phyloP scores from a whole-genome alignment of 2,329 filamentous ascomycete genomes.

The Pseudogymnoascus sp. region DNA sequence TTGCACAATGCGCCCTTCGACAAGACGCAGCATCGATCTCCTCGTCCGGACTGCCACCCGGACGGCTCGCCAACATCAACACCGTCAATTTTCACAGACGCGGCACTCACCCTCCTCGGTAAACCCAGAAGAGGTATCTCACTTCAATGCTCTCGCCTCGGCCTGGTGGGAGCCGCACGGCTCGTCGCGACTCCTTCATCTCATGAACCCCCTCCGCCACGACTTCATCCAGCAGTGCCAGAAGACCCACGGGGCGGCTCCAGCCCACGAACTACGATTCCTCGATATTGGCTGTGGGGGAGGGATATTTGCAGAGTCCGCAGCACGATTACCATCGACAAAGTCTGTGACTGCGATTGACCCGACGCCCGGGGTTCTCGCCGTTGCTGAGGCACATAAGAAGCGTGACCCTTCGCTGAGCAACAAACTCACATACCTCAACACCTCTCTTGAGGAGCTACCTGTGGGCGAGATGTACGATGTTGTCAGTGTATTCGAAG shows the following conservation, averaged over 20 bases:
- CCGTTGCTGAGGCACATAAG: constrained; percentile 69
- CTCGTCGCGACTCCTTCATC: constrained; percentile 82
- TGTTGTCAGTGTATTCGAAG: constrained; percentile 83
- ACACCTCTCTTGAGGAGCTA: constrained; percentile 69
- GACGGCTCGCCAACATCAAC: constrained; percentile 3
- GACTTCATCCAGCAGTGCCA: constrained; percentile 73
- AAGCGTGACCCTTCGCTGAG: constrained; percentile 62
- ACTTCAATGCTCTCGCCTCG: constrained; percentile 89
- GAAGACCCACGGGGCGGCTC: constrained; percentile 2
- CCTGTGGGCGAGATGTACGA: constrained; percentile 53
- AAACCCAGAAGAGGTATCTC: constrained; percentile 80
- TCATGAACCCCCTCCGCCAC: constrained; percentile 96
- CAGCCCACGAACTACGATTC: constrained; percentile 53
- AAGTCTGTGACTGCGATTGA: constrained; percentile 67
- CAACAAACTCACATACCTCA: constrained; percentile 62
- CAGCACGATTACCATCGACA: constrained; percentile 60
- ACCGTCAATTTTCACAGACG: not conserved
- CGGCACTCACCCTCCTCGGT: constrained; percentile 54
- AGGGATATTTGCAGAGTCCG: constrained; percentile 89
- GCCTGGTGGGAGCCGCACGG: constrained; percentile 97
- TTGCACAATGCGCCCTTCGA: constrained; percentile 2
- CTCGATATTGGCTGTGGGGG: constrained; percentile 94
- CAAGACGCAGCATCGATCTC: not conserved
- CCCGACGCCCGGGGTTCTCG: constrained; percentile 65
- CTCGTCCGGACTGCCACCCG: not conserved